Evolutionary conservation across 345 rosid species (phyloP).

Genomic region (Sisymbrium altissimum): DNA sequence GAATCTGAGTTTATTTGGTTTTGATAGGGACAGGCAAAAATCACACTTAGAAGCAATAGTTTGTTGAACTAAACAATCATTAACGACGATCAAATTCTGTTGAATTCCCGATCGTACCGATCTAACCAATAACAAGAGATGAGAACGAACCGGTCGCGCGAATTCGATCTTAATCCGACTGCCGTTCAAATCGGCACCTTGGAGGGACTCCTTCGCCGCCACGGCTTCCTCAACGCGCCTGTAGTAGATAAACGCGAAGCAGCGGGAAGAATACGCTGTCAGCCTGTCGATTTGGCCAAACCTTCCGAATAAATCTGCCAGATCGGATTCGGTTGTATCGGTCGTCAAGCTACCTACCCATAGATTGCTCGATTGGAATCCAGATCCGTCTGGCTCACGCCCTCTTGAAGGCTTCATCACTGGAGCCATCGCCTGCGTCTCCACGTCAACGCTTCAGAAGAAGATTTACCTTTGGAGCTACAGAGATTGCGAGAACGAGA

Average conservation of each 20-base stretch:
- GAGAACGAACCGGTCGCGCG: slow-evolving; percentile 98
- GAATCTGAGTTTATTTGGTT: background rate
- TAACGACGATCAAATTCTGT: background rate
- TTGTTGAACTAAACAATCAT: background rate
- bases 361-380: slow-evolving; percentile 60
- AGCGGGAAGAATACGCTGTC: slow-evolving; percentile 56
- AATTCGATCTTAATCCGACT: slow-evolving; percentile 74
- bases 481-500: no score
- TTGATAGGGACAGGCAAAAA: background rate
- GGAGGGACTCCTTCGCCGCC: slow-evolving; percentile 73
- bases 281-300: slow-evolving; percentile 75
- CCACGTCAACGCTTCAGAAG: no score
- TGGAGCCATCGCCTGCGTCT: slow-evolving; percentile 44
- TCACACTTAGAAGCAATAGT: background rate
- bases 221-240: slow-evolving; percentile 78
- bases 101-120: background rate
- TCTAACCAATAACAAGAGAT: slow-evolving; percentile 3
- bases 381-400: slow-evolving; percentile 39
- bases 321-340: slow-evolving; percentile 66
- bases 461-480: no score
- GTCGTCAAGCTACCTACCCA: slow-evolving; percentile 77
- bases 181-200: slow-evolving; percentile 60
- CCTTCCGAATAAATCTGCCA: slow-evolving; percentile 51
- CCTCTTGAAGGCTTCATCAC: slow-evolving; percentile 34
- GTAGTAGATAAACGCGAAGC: slow-evolving; percentile 78